Percentiles rank a stretch among this genome's conserved stretches.
Conservation (phyloP, 805 yeast species). For the Cyberlindnera americana region DNA sequence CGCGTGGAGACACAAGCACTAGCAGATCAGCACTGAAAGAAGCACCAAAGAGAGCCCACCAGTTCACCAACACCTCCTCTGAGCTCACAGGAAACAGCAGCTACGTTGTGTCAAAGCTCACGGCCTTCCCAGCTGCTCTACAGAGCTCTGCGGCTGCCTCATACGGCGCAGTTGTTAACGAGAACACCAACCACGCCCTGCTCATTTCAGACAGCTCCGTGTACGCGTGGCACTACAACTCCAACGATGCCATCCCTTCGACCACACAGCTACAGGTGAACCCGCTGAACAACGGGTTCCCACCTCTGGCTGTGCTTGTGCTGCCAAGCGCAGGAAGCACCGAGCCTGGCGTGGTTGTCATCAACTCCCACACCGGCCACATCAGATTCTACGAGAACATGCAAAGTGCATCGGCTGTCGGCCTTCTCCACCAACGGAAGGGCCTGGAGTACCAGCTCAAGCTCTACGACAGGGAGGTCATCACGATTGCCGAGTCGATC, state of each 20-base stretch:
- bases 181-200: conserved; percentile 27
- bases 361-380: conserved; percentile 55
- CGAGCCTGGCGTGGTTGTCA: conserved; percentile 68
- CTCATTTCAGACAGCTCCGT: conserved; percentile 39
- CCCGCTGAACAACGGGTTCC: conserved; percentile 27
- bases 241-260: conserved; percentile 57
- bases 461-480: conserved; percentile 48
- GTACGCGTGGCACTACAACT: conserved; percentile 65
- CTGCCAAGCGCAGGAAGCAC: conserved; percentile 48
- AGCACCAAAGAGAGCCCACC: conserved; percentile 14
- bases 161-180: conserved; percentile 30
- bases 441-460: conserved; percentile 37
- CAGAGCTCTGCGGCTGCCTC: conserved; percentile 3
- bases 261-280: conserved; percentile 46
- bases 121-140: conserved; percentile 45
- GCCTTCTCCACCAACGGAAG: conserved; percentile 43
- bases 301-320: conserved; percentile 57
- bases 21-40: conserved; percentile 9
- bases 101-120: conserved; percentile 53
- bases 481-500: conserved; percentile 53
- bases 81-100: conserved; percentile 58
- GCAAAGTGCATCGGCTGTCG: conserved; percentile 63
- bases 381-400: conserved; percentile 72
- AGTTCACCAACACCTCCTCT: conserved; percentile 26
- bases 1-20: conserved; percentile 3